Conservation (phyloP, 306 rosid species). For the Parietaria judaica region DNA sequence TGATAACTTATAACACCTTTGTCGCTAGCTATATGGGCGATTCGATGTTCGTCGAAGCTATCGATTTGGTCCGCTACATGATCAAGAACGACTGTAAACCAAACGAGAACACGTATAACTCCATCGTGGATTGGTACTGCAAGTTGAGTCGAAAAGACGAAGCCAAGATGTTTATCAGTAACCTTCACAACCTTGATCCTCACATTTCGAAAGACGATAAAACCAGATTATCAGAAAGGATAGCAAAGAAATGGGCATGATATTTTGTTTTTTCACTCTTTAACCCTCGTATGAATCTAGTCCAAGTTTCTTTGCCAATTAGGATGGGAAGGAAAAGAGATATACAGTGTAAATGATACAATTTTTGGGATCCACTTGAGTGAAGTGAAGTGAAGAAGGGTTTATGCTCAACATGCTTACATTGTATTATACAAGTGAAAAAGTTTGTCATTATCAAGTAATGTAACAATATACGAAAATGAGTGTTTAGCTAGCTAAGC, state of each 20-base stretch:
- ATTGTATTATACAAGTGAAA: too few species aligned
- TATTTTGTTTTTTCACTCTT: slow-evolving; percentile 16
- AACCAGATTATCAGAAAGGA: slow-evolving; percentile 49
- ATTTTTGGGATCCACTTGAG: slow-evolving; percentile 8
- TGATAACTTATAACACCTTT: slow-evolving; percentile 76
- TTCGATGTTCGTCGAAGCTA: slow-evolving; percentile 65
- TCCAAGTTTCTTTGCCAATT: slow-evolving; percentile 7
- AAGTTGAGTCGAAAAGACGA: slow-evolving; percentile 55
- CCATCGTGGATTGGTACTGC: slow-evolving; percentile 70
- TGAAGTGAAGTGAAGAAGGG: neutral
- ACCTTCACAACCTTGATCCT: slow-evolving; percentile 52
- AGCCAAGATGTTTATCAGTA: slow-evolving; percentile 50
- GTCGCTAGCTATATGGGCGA: slow-evolving; percentile 69
- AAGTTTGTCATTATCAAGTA: too few species aligned
- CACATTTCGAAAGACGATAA: slow-evolving; percentile 44
- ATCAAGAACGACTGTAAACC: slow-evolving; percentile 81
- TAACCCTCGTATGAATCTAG: slow-evolving; percentile 5
- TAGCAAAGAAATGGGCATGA: slow-evolving; percentile 49
- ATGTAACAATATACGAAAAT: too few species aligned
- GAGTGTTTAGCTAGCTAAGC: too few species aligned
- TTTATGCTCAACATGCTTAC: too few species aligned
- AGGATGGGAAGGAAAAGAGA: slow-evolving; percentile 17
- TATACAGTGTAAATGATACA: slow-evolving; percentile 9
- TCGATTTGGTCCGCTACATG: slow-evolving; percentile 74
- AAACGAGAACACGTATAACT: slow-evolving; percentile 69